phyloP scores from a whole-genome alignment of 345 rosid genomes.

The Aquilaria yunnanensis region DNA sequence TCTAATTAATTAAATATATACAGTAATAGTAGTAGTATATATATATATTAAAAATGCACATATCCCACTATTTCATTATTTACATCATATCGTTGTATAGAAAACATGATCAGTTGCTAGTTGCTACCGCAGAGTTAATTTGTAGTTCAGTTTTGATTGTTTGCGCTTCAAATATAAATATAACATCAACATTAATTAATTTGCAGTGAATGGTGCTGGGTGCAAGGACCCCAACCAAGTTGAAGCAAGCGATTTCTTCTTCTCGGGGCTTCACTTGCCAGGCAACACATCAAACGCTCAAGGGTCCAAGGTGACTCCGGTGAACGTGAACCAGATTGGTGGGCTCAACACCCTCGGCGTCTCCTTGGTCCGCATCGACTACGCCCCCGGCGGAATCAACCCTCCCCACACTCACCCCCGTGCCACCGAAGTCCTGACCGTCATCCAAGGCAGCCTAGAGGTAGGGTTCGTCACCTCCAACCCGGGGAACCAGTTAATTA shows the following conservation, averaged over 20 bases:
- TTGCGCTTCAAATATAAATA: background rate
- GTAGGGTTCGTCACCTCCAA: conserved; percentile 9
- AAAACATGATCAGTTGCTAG: too few relatives aligned
- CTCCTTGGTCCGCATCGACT: conserved; percentile 4
- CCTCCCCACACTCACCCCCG: conserved; percentile 7
- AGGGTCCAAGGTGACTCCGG: background rate
- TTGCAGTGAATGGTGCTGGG: background rate
- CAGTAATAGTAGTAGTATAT: too few relatives aligned
- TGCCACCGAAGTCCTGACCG: background rate
- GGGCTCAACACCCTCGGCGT: conserved; percentile 4
- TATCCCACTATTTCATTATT: too few relatives aligned
- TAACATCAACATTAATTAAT: background rate
- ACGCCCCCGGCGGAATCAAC: background rate
- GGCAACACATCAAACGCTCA: background rate
- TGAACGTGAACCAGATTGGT: background rate
- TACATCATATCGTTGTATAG: too few relatives aligned
- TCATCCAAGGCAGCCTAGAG: background rate
- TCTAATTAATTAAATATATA: too few relatives aligned
- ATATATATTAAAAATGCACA: too few relatives aligned
- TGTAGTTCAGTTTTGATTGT: too few relatives aligned
- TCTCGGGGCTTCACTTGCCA: background rate
- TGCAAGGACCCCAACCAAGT: background rate
- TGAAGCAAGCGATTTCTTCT: background rate
- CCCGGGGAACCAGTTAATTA: background rate
- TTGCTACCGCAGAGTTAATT: too few relatives aligned